Percentiles rank a stretch among this genome's conserved stretches.
These are phyloP conservation scores for Naegleria lovaniensis DNA, from an alignment of 208 protist species.

Conservation along the genomic window DNA sequence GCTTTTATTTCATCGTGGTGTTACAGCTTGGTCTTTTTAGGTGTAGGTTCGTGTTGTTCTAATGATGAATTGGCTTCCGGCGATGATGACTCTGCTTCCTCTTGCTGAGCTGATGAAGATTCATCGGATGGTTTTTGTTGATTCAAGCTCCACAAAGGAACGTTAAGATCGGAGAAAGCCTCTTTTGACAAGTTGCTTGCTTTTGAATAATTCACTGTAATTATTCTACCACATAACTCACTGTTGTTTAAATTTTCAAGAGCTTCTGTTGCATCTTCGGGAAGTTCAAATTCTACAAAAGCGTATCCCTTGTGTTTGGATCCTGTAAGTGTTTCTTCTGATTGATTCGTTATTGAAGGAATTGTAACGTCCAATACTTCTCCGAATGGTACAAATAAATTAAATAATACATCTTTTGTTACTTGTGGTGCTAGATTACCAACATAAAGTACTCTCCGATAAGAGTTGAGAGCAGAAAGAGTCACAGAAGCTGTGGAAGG, in stretches of 20 bases:
- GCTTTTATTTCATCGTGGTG: background rate
- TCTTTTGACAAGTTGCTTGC: background rate
- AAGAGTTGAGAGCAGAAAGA: background rate
- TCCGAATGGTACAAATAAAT: slow-evolving; percentile 11
- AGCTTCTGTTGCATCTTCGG: background rate
- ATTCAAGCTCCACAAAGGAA: background rate
- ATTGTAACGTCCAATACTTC: slow-evolving; percentile 3
- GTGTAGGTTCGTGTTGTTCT: too few species aligned
- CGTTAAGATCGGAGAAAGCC: background rate
- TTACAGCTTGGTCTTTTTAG: background rate
- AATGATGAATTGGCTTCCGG: background rate
- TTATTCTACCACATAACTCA: slow-evolving; percentile 6
- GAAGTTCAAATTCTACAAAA: slow-evolving; percentile 20
- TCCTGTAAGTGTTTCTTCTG: background rate
- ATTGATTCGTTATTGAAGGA: background rate
- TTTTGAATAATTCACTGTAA: background rate
- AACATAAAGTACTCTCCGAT: slow-evolving; percentile 13
- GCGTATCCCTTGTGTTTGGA: background rate
- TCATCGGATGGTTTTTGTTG: background rate
- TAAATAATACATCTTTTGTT: background rate
- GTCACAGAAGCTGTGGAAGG: background rate
- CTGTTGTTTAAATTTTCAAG: background rate
- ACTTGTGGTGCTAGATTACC: background rate
- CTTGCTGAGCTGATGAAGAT: too few species aligned
- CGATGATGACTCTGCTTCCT: background rate